phyloP scores from a whole-genome alignment of 805 yeast species.

The Komagataella kurtzmanii region DNA sequence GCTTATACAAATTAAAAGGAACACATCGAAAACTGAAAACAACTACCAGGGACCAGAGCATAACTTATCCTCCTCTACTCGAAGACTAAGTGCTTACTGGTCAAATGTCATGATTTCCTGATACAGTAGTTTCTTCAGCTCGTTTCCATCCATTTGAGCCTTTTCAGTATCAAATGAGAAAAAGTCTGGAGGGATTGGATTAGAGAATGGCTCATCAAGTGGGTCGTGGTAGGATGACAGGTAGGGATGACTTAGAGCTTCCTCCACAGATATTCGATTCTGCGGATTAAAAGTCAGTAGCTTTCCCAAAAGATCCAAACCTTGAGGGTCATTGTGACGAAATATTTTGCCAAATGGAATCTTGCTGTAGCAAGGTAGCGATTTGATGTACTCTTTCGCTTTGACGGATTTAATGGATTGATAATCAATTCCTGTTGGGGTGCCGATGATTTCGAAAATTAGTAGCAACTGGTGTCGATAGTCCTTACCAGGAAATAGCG shows the following conservation, averaged over 20 bases:
- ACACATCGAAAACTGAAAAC: neutral
- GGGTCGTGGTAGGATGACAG: constrained; percentile 55
- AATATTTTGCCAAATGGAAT: constrained; percentile 37
- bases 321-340: constrained; percentile 33
- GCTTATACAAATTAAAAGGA: neutral
- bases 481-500: constrained; percentile 67
- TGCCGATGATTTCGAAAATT: constrained; percentile 57
- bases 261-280: constrained; percentile 68
- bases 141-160: constrained; percentile 33
- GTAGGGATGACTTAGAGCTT: constrained; percentile 77
- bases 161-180: constrained; percentile 41
- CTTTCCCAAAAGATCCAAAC: constrained; percentile 50
- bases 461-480: constrained; percentile 55
- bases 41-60: neutral
- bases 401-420: constrained; percentile 60
- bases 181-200: constrained; percentile 39
- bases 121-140: constrained; percentile 37
- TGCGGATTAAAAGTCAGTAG: constrained; percentile 74
- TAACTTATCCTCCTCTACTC: neutral
- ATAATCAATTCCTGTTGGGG: constrained; percentile 64
- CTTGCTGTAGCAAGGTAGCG: constrained; percentile 48
- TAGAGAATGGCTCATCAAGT: constrained; percentile 52
- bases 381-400: constrained; percentile 65
- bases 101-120: constrained; percentile 28
- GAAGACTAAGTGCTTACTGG: neutral